These are phyloP conservation scores for Fusarium metavorans DNA, from an alignment of 2,329 filamentous ascomycete genomes.

Conservation along the genomic window DNA sequence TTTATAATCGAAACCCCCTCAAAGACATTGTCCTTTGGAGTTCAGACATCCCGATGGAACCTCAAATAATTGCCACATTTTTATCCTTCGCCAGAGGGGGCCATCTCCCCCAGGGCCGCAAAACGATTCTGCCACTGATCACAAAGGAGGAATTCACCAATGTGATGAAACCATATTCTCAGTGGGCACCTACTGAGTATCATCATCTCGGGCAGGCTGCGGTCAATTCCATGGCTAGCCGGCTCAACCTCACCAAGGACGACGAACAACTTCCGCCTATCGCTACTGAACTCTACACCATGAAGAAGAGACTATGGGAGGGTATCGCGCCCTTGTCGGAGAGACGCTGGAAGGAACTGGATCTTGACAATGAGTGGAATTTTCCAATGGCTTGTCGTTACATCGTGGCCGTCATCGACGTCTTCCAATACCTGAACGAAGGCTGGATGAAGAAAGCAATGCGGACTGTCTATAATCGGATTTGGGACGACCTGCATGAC, in stretches of 20 bases:
- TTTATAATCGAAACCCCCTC: neutral
- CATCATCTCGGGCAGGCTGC: slow-evolving; percentile 12
- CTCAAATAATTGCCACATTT: slow-evolving; percentile 37
- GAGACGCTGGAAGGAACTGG: slow-evolving; percentile 41
- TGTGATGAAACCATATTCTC: slow-evolving; percentile 22
- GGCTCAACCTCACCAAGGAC: slow-evolving; percentile 42
- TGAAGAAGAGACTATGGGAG: slow-evolving; percentile 48
- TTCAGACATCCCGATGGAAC: slow-evolving; percentile 39
- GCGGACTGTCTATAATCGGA: slow-evolving; percentile 44
- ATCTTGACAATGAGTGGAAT: slow-evolving; percentile 35
- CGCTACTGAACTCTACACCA: slow-evolving; percentile 44
- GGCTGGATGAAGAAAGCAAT: slow-evolving; percentile 28
- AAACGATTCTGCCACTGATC: slow-evolving; percentile 16
- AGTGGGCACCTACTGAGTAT: slow-evolving; percentile 43
- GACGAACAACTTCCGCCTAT: slow-evolving; percentile 25
- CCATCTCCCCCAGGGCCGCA: slow-evolving; percentile 8
- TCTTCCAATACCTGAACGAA: slow-evolving; percentile 46
- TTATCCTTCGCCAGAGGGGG: slow-evolving; percentile 30
- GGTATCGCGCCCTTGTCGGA: slow-evolving; percentile 45
- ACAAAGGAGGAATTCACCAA: slow-evolving; percentile 12
- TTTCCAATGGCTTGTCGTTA: slow-evolving; percentile 44
- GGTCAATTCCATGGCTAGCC: slow-evolving; percentile 8
- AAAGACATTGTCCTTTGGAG: slow-evolving; percentile 32
- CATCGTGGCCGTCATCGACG: slow-evolving; percentile 33
- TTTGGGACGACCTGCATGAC: slow-evolving; percentile 38